These are phyloP conservation scores for Colletotrichum theobromicola DNA, from an alignment of 2,329 filamentous ascomycete species.

Conservation along the genomic window DNA sequence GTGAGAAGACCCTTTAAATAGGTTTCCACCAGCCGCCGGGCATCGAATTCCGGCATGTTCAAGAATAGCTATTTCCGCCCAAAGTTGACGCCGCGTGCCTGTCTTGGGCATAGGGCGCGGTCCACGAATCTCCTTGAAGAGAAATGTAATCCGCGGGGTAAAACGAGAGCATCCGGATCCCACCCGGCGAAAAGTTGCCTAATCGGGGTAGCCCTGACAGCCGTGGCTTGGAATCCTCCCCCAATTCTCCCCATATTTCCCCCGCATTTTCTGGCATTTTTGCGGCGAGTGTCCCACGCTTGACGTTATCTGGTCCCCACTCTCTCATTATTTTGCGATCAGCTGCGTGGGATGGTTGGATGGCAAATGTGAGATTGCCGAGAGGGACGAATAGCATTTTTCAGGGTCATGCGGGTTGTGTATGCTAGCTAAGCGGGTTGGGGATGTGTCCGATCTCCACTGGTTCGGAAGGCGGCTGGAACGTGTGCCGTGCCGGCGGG, in stretches of 20 bases:
- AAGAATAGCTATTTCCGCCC: not conserved
- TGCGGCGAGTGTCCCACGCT: not conserved
- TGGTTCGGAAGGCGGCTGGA: not conserved
- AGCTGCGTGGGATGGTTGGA: not conserved
- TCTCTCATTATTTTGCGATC: not conserved
- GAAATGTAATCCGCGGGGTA: slow-evolving; percentile 7
- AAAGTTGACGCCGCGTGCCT: not conserved
- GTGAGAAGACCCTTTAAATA: not conserved
- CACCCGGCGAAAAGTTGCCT: not conserved
- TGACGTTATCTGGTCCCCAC: not conserved
- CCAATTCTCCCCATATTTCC: not conserved
- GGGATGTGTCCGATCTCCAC: not conserved
- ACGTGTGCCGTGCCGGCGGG: not conserved
- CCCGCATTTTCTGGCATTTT: not conserved
- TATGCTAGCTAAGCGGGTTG: not conserved
- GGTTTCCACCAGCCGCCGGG: not conserved
- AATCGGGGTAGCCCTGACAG: not conserved
- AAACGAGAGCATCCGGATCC: not conserved
- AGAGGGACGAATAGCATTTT: not conserved
- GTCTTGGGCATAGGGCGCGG: not conserved
- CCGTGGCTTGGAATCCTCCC: not conserved
- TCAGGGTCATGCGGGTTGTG: not conserved
- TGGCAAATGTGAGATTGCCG: not conserved
- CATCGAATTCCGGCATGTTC: no score
- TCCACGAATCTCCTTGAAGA: not conserved